Percentiles rank a stretch among this genome's conserved stretches.
Conservation (phyloP, 2,329 filamentous ascomycete species). For the Colletotrichum navitas region DNA sequence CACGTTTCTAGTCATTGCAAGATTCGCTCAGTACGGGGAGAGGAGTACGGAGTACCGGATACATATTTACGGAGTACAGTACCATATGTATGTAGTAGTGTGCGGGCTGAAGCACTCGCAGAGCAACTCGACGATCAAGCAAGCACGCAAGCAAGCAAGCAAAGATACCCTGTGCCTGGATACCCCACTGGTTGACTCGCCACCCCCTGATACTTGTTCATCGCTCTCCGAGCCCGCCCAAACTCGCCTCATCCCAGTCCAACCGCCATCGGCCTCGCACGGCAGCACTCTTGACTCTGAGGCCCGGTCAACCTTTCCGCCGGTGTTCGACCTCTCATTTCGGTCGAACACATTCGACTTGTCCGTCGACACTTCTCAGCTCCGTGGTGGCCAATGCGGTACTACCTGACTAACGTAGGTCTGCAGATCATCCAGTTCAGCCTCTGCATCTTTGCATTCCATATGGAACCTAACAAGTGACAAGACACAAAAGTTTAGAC, state of each 20-base stretch:
- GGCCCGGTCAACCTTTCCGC: constrained; percentile 5
- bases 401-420: too few species aligned
- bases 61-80: not conserved
- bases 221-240: not conserved
- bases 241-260: not conserved
- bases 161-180: not conserved
- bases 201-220: constrained; percentile 28
- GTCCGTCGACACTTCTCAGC: not conserved
- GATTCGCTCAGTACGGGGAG: not conserved
- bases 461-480: constrained; percentile 40
- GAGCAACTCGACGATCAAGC: too few species aligned
- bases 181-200: constrained; percentile 18
- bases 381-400: not conserved
- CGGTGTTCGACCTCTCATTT: constrained; percentile 8
- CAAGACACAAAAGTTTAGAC: constrained; percentile 35
- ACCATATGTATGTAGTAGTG: not conserved
- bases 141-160: not conserved
- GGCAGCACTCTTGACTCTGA: not conserved
- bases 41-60: not conserved
- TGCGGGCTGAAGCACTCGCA: not conserved
- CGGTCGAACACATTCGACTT: not conserved
- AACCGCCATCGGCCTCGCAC: not conserved
- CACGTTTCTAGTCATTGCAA: constrained; percentile 18
- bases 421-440: constrained; percentile 2
- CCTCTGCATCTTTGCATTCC: constrained; percentile 15